Evolutionary conservation across 2,329 filamentous ascomycete genomes (phyloP), one percentile per base, ranked within the genome.

Genomic region (Colletotrichum sp.): DNA sequence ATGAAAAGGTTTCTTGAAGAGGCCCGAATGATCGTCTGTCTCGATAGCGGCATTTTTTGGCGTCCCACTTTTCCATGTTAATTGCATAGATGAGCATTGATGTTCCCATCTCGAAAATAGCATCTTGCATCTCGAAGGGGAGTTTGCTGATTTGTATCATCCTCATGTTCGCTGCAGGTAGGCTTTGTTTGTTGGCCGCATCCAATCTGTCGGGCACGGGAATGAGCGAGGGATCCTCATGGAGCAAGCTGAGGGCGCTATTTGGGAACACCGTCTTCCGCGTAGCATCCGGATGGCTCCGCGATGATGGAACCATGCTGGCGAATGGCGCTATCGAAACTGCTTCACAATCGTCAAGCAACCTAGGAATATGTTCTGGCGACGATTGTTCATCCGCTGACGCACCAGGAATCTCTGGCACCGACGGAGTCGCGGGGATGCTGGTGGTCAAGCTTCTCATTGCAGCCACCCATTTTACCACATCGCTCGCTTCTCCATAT

Each of bases 1-100:
- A 21, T 52, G 1, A 1, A 0, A 48, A 48, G 0, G 0, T 7
- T 0, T 21, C n/a, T 21, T 1, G 43, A 0, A 0, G n/a, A 52
- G n/a, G 43, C 2, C 43, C 43, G 1, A 52, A 52, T 3, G n/a
- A 52, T 2, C 6, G 43, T 21, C 43, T 21, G 2, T 1, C 10
- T 21, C 0, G 6, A 52, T 13, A 52, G 43, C 3, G 0, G 18
- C 5, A 48, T 0, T 0, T 0, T n/a, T n/a, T 0, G 9, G 39
- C 39, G 39, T 48, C 39, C 0, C 1, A 0, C 3, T 2, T 0
- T 0, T 12, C 9, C 39, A 48, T n/a, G 0, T n/a, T 48, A 0
- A 48, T 48, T 1, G 39, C 39, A n/a, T 48, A 48, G 18, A n/a
- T 0, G 39, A 48, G 39, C 39, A 48, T 48, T 6, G 39, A n/a